phyloP scores from a whole-genome alignment of 2,329 filamentous ascomycete genomes.

The Stromatinia cepivora region DNA sequence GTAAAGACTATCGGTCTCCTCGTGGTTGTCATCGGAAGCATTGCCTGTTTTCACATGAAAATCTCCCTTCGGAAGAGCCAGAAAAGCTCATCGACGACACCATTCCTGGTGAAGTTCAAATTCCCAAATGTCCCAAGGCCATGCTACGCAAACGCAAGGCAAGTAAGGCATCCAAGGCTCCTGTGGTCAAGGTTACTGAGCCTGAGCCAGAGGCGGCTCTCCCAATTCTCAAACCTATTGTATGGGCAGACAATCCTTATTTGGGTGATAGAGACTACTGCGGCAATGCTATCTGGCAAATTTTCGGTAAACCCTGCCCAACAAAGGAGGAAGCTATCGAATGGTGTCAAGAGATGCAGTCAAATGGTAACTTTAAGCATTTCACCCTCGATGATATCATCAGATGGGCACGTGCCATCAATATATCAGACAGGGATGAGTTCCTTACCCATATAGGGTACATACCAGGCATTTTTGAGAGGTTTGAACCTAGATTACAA shows the following conservation, averaged over 20 bases:
- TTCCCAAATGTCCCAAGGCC: background rate
- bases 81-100: conserved; percentile 7
- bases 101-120: background rate
- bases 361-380: background rate
- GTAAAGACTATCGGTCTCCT: background rate
- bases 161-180: background rate
- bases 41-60: background rate
- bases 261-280: background rate
- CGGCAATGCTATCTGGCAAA: background rate
- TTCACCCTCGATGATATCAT: background rate
- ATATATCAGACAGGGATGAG: background rate
- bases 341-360: conserved; percentile 14
- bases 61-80: background rate
- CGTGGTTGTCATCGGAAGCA: background rate
- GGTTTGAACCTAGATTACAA: background rate
- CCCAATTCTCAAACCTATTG: background rate
- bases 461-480: background rate
- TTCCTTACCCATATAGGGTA: background rate
- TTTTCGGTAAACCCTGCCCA: background rate
- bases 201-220: background rate
- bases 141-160: background rate
- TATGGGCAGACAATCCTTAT: background rate
- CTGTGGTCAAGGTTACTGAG: background rate
- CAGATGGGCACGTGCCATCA: background rate
- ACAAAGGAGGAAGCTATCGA: background rate